Conservation (phyloP, 2,329 filamentous ascomycete species). For the Penicillium sp. region DNA sequence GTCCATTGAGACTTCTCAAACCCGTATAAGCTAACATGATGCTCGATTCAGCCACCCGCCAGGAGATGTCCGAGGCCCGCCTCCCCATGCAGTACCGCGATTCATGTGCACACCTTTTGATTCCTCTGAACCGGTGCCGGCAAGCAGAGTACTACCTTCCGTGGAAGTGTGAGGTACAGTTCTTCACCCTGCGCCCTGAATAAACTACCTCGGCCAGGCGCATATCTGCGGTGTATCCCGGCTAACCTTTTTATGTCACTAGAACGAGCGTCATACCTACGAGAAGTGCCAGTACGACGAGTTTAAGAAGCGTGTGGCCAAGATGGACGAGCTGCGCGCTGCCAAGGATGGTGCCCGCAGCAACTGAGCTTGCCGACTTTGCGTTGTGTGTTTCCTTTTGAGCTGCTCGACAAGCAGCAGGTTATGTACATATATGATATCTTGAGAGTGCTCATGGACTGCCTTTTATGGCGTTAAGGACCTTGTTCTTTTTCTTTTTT, state of each 20-base stretch:
- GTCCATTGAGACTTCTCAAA: conserved; percentile 23
- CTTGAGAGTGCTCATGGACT: conserved; percentile 36
- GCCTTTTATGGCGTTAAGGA: conserved; percentile 33
- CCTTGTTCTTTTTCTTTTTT: conserved; percentile 21
- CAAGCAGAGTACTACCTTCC: conserved; percentile 89
- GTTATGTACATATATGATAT: conserved; percentile 43
- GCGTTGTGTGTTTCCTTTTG: conserved; percentile 22
- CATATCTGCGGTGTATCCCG: conserved; percentile 1
- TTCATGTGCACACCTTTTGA: conserved; percentile 90
- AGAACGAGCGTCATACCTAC: conserved; percentile 97
- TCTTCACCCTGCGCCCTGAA: conserved; percentile 1
- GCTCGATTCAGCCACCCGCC: conserved; percentile 50
- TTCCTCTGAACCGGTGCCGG: conserved; percentile 94
- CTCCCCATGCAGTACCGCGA: conserved; percentile 91
- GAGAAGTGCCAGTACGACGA: conserved; percentile 99
- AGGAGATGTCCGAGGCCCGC: conserved; percentile 90
- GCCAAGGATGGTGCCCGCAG: conserved; percentile 81
- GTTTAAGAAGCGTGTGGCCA: conserved; percentile 96
- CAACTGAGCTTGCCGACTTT: conserved; percentile 58
- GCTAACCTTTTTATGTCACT: conserved; percentile 2
- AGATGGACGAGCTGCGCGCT: conserved; percentile 95
- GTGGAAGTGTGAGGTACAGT: conserved; percentile 92
- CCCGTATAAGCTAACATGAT: conserved; percentile 14
- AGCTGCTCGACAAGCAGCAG: conserved; percentile 28
- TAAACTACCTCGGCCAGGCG: neutral